These are phyloP conservation scores for Cicer cuneatum DNA, from an alignment of 306 rosid genomes.

Conservation along the genomic window DNA sequence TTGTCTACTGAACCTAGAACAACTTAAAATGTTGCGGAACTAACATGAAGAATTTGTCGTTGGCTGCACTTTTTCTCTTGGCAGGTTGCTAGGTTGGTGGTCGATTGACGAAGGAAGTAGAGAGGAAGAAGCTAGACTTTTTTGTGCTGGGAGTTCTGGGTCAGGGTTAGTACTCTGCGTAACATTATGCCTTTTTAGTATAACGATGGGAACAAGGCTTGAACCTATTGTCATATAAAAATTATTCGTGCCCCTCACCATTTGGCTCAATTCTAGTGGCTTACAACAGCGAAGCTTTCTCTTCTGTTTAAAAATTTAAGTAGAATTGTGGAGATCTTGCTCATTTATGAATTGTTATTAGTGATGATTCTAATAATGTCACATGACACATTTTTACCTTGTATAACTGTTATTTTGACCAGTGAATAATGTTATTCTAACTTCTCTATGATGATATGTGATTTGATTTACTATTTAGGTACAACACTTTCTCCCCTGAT, in stretches of 20 bases:
- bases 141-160: constrained; percentile 70
- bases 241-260: too few species aligned
- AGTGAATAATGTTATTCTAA: constrained; percentile 25
- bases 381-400: background rate
- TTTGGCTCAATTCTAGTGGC: background rate
- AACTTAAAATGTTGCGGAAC: constrained; percentile 18
- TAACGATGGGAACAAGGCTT: background rate
- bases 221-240: background rate
- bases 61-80: constrained; percentile 38
- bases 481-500: constrained; percentile 85
- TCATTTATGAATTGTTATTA: constrained; percentile 8
- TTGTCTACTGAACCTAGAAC: constrained; percentile 24
- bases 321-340: constrained; percentile 23
- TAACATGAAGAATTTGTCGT: constrained; percentile 33
- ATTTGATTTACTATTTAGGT: constrained; percentile 59
- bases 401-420: background rate
- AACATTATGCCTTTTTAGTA: constrained; percentile 6
- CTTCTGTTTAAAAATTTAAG: background rate
- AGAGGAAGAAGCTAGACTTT: constrained; percentile 92
- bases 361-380: constrained; percentile 17
- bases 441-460: constrained; percentile 32
- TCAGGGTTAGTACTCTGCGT: constrained; percentile 65
- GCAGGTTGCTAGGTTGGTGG: constrained; percentile 96
- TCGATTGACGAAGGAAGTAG: constrained; percentile 85
- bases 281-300: constrained; percentile 21